These are phyloP conservation scores for Fusarium sp. DNA, from an alignment of 2,329 filamentous ascomycete species.

Conservation along the genomic window DNA sequence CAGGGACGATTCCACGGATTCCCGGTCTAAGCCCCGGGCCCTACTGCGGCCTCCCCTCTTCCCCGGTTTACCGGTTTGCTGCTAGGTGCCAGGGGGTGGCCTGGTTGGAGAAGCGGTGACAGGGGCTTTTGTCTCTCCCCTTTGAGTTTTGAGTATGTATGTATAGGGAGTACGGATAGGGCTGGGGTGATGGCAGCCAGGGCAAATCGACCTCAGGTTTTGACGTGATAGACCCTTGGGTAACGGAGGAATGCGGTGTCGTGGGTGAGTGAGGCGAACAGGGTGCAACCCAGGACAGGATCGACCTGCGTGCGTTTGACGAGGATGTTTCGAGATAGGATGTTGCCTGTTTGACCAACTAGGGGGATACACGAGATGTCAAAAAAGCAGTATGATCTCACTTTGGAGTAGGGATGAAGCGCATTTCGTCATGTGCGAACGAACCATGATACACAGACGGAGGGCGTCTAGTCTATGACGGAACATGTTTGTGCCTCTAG, in stretches of 20 bases:
- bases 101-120: constrained; percentile 31
- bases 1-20: constrained; percentile 36
- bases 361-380: constrained; percentile 24
- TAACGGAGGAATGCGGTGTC: constrained; percentile 1
- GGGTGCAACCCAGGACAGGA: constrained; percentile 31
- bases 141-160: constrained; percentile 1
- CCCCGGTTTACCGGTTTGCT: constrained; percentile 17
- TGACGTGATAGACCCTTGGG: constrained; percentile 27
- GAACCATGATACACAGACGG: constrained; percentile 9
- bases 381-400: constrained; percentile 30
- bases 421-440: constrained; percentile 26
- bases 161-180: constrained; percentile 1
- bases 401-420: constrained; percentile 20
- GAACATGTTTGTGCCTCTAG: not conserved
- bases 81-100: constrained; percentile 10
- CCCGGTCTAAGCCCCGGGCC: constrained; percentile 35
- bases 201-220: constrained; percentile 6
- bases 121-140: not conserved
- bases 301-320: constrained; percentile 24
- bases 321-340: constrained; percentile 21
- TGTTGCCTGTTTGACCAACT: constrained; percentile 20
- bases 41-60: constrained; percentile 40
- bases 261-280: constrained; percentile 31
- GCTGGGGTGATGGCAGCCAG: constrained; percentile 3
- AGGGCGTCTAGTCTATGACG: not conserved